Evolutionary conservation across 371 early-diverging fungal genomes (phyloP), one percentile per base, ranked within the genome.

Genomic region (Mucor lusitanicus): DNA sequence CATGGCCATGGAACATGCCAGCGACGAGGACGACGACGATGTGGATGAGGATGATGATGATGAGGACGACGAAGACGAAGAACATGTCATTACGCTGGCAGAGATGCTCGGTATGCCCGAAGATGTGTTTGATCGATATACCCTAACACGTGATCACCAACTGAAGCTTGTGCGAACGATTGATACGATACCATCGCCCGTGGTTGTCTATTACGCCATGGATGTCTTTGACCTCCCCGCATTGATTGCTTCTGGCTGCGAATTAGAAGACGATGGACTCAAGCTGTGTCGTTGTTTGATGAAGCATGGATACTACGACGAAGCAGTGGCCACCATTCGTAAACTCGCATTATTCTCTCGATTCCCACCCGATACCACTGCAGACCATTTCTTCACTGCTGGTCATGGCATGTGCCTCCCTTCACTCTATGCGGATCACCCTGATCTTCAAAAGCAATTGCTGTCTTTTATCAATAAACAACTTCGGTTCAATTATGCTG

Each of bases 121-220:
- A 42, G 60, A 12, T 54, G 15, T 44, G 5, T 44, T 64, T 9
- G 13, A 60, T 6, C 40, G 57, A 56, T 61, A 56, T 48, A 32
- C 42, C 44, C 28, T 69, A 1, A 55, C 55, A 4, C 61, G 37
- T 5, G 64, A 19, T 35, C 77, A 82, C 27, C 75, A 82, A 33
- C 27, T 61, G 19, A 66, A 65, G 1, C 59, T 71, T 6, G 58
- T 82, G 39, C 6, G 39, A 0, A 71, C 71, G 13, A 27, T 75
- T 35, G 83, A 85, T 40, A 83, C 82, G 66, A 73, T 85, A 44
- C 77, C 77, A 17, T 72, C 85, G 19, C 58, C 80, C 50, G 79
- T 82, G 62, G 71, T 68, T 60, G 37, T 15, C 11, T 61, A 13
- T 19, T 39, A 82, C 65, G 77, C 79, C 2, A 71, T 82, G 60